These are phyloP conservation scores for Pistacia vera DNA, from an alignment of 345 rosid species.

Conservation along the genomic window DNA sequence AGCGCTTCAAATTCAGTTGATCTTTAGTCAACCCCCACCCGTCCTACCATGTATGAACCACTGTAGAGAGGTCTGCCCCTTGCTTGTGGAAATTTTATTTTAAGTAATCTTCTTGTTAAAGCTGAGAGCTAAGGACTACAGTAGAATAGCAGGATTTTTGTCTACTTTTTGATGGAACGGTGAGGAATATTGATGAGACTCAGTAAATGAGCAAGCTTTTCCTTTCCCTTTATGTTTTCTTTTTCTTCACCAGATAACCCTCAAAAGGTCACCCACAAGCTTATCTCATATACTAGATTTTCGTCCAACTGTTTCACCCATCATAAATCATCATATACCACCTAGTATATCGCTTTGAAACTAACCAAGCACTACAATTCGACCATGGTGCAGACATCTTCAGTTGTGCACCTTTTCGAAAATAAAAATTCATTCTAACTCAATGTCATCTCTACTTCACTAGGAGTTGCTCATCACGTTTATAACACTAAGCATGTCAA, in stretches of 20 bases:
- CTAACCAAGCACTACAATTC: neutral
- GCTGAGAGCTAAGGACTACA: neutral
- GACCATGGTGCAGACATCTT: neutral
- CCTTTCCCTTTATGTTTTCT: no score
- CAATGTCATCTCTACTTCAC: neutral
- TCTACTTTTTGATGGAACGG: neutral
- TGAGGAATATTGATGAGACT: neutral
- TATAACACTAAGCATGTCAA: neutral
- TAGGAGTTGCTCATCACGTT: neutral
- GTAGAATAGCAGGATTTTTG: neutral
- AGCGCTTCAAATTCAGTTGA: neutral
- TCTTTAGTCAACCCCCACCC: neutral
- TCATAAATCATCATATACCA: neutral
- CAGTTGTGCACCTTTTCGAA: neutral
- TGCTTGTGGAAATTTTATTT: neutral
- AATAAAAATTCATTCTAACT: neutral
- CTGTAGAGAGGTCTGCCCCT: neutral
- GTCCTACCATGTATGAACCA: neutral
- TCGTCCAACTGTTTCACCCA: neutral
- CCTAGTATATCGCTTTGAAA: neutral
- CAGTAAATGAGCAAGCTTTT: no score
- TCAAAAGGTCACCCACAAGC: neutral
- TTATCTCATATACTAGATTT: neutral
- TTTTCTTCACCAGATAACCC: no score
- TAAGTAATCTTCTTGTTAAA: neutral